Percentiles rank a stretch among this genome's conserved stretches.
Conservation (phyloP, 108 stramenopile genomes). For the Discostella stelligeroides region DNA sequence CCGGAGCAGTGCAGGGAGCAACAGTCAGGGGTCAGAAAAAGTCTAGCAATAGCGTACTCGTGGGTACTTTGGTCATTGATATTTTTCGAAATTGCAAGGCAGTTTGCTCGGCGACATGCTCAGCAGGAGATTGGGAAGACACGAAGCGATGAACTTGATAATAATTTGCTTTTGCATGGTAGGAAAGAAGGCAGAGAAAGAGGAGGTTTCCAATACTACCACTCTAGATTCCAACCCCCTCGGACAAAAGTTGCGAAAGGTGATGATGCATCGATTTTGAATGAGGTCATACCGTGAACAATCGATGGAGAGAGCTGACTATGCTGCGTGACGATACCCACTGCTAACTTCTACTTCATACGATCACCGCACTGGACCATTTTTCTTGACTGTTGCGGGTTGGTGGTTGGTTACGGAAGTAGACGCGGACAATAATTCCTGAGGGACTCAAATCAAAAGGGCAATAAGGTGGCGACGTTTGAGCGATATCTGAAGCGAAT, state of each 20-base stretch:
- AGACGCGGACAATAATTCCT: too few species aligned
- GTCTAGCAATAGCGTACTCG: conserved; percentile 43
- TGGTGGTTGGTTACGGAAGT: too few species aligned
- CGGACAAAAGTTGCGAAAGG: neutral
- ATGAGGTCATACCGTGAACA: too few species aligned
- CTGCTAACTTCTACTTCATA: too few species aligned
- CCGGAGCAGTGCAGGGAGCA: conserved; percentile 34
- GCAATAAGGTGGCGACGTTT: too few species aligned
- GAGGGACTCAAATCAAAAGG: too few species aligned
- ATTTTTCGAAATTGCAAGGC: conserved; percentile 43
- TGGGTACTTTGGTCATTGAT: conserved; percentile 46
- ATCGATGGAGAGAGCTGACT: too few species aligned
- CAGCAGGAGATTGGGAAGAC: conserved; percentile 28
- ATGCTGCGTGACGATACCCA: too few species aligned
- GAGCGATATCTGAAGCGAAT: too few species aligned
- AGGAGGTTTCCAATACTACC: conserved; percentile 36
- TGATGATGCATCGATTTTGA: neutral
- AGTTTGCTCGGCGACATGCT: conserved; percentile 36
- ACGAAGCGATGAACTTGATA: conserved; percentile 16
- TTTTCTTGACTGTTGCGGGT: too few species aligned
- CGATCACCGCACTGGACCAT: too few species aligned
- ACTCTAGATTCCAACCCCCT: conserved; percentile 41
- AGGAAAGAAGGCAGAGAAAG: conserved; percentile 6
- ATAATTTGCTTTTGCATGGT: conserved; percentile 11
- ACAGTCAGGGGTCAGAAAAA: conserved; percentile 37